Percentiles rank a stretch among this genome's conserved stretches.
phyloP scores from a whole-genome alignment of 1,139 yeast species.

The Pichiaceae sp. region DNA sequence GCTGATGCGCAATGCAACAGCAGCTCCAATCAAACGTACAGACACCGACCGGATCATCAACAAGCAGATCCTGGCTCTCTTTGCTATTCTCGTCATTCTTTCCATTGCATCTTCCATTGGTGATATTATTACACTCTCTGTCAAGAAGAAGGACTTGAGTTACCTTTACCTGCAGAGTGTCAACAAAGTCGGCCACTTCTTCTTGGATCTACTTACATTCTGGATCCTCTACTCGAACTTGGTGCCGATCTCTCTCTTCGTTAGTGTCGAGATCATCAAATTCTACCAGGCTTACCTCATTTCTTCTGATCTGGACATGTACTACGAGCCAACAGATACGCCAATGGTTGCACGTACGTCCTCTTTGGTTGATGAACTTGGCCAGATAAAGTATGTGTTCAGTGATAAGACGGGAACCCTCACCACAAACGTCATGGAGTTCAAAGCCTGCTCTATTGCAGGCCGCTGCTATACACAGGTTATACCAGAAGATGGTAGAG shows the following conservation, averaged over 20 bases:
- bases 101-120: slow-evolving; percentile 82
- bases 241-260: slow-evolving; percentile 92
- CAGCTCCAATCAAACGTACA: slow-evolving; percentile 94
- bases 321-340: slow-evolving; percentile 78
- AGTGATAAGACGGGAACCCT: slow-evolving; percentile 96
- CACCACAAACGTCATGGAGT: slow-evolving; percentile 94
- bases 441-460: slow-evolving; percentile 87
- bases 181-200: slow-evolving; percentile 59
- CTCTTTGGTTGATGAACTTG: slow-evolving; percentile 89
- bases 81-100: slow-evolving; percentile 67
- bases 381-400: slow-evolving; percentile 91
- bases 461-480: slow-evolving; percentile 84
- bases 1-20: slow-evolving; percentile 96
- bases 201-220: slow-evolving; percentile 80
- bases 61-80: slow-evolving; percentile 81
- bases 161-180: slow-evolving; percentile 69
- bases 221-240: slow-evolving; percentile 94
- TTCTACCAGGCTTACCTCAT: slow-evolving; percentile 93
- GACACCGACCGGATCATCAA: slow-evolving; percentile 96
- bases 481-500: slow-evolving; percentile 84
- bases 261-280: slow-evolving; percentile 90
- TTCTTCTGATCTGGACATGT: slow-evolving; percentile 89
- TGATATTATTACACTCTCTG: slow-evolving; percentile 65
- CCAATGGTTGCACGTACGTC: slow-evolving; percentile 96
- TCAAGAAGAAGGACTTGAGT: slow-evolving; percentile 42